These are phyloP conservation scores for Crithidia brevicula DNA, from an alignment of 208 protist genomes.

Conservation along the genomic window DNA sequence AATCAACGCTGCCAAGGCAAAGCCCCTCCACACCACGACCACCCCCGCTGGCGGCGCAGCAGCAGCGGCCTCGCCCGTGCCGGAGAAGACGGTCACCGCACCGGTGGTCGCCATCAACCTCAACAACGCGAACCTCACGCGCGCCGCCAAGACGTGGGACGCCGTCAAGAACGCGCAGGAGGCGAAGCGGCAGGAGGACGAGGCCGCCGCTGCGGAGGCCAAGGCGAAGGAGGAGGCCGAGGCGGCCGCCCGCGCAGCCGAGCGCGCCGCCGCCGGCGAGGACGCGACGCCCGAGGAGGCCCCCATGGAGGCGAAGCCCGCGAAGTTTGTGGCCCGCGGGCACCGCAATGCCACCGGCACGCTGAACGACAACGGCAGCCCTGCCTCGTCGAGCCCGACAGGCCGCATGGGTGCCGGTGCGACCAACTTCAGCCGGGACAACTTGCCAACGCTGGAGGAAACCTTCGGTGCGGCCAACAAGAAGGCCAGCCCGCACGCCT, in stretches of 20 bases:
- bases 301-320: slow-evolving; percentile 34
- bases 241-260: slow-evolving; percentile 8
- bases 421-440: slow-evolving; percentile 42
- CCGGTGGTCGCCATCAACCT: slow-evolving; percentile 25
- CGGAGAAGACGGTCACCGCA: slow-evolving; percentile 17
- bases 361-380: slow-evolving; percentile 23
- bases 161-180: slow-evolving; percentile 30
- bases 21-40: neutral
- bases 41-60: no score
- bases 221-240: slow-evolving; percentile 27
- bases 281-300: slow-evolving; percentile 15
- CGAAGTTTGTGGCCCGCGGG: slow-evolving; percentile 80
- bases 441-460: slow-evolving; percentile 73
- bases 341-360: slow-evolving; percentile 63
- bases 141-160: slow-evolving; percentile 67
- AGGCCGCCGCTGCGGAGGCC: slow-evolving; percentile 12
- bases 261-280: slow-evolving; percentile 2
- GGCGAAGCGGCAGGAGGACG: slow-evolving; percentile 24
- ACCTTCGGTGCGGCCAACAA: slow-evolving; percentile 45
- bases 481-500: slow-evolving; percentile 10
- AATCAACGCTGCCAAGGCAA: slow-evolving; percentile 21
- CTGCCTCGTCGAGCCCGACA: slow-evolving; percentile 11
- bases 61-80: neutral
- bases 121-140: slow-evolving; percentile 25
- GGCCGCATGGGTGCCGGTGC: neutral